Evolutionary conservation across 257 asterid genomes (phyloP).

Genomic region (Solanum gracilifrons): DNA sequence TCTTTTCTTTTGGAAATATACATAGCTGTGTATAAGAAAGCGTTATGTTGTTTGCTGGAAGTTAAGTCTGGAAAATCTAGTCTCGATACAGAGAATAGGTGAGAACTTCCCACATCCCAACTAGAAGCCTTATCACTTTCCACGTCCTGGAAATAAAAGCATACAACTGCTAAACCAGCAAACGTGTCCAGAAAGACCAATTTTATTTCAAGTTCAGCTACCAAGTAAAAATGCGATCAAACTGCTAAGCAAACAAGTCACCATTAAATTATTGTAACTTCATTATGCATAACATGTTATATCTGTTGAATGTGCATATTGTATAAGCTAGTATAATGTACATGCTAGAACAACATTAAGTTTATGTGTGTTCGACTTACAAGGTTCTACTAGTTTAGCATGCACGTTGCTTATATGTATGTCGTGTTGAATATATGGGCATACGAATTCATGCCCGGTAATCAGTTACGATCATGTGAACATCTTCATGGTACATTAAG

Average conservation of each 20-base stretch:
- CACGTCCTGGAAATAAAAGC: background rate
- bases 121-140: background rate
- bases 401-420: background rate
- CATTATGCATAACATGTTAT: background rate
- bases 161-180: background rate
- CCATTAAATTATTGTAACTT: background rate
- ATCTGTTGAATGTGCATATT: background rate
- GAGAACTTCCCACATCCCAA: background rate
- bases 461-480: background rate
- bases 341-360: background rate
- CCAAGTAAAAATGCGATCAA: background rate
- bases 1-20: too few species aligned
- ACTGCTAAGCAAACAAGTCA: background rate
- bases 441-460: background rate
- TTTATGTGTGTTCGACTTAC: background rate
- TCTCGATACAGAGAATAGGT: background rate
- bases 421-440: background rate
- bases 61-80: background rate
- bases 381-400: background rate
- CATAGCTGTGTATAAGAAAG: background rate
- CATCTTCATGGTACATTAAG: background rate
- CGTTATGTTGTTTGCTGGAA: background rate
- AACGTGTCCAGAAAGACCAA: background rate
- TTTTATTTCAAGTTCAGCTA: background rate
- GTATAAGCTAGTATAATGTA: background rate